Percentiles rank a stretch among this genome's conserved stretches.
phyloP scores from a whole-genome alignment of 768 basidiomycete genomes.

The Lactifluus echinatus region DNA sequence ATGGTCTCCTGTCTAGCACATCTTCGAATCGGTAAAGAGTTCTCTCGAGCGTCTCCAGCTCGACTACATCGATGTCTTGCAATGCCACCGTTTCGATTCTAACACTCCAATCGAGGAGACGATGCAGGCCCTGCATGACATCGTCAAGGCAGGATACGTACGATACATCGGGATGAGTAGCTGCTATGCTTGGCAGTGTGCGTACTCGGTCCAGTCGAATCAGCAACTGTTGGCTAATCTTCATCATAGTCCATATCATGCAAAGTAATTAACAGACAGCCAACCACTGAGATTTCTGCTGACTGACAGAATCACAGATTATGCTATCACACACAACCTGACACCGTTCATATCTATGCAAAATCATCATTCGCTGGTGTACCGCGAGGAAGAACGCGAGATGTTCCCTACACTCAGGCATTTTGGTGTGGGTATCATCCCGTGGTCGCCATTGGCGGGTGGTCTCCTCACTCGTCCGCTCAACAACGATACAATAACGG shows the following conservation, averaged over 20 bases:
- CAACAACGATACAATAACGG: not conserved
- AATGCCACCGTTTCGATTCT: slow-evolving; percentile 36
- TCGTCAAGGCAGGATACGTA: slow-evolving; percentile 32
- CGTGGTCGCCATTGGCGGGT: slow-evolving; percentile 17
- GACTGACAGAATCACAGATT: slow-evolving; percentile 15
- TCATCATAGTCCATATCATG: slow-evolving; percentile 12
- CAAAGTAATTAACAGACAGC: slow-evolving; percentile 6
- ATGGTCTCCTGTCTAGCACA: slow-evolving; percentile 38
- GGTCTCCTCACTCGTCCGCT: slow-evolving; percentile 17
- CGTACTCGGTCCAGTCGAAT: not conserved
- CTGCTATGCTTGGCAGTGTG: slow-evolving; percentile 27
- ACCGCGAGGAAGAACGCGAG: slow-evolving; percentile 34
- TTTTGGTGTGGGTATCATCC: slow-evolving; percentile 17
- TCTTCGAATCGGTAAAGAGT: slow-evolving; percentile 58
- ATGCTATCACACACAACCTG: slow-evolving; percentile 14
- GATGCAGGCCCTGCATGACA: slow-evolving; percentile 33
- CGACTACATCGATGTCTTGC: slow-evolving; percentile 70
- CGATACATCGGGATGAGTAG: slow-evolving; percentile 29
- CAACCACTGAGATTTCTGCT: slow-evolving; percentile 7
- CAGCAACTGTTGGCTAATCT: slow-evolving; percentile 7
- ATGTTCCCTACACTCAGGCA: slow-evolving; percentile 28
- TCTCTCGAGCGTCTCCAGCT: slow-evolving; percentile 60
- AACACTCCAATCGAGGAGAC: slow-evolving; percentile 28
- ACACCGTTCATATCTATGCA: slow-evolving; percentile 20
- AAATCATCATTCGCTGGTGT: slow-evolving; percentile 28